Base-by-base conservation (phyloP, 2,329 filamentous ascomycete genomes). In the Alternaria consortialis region DNA sequence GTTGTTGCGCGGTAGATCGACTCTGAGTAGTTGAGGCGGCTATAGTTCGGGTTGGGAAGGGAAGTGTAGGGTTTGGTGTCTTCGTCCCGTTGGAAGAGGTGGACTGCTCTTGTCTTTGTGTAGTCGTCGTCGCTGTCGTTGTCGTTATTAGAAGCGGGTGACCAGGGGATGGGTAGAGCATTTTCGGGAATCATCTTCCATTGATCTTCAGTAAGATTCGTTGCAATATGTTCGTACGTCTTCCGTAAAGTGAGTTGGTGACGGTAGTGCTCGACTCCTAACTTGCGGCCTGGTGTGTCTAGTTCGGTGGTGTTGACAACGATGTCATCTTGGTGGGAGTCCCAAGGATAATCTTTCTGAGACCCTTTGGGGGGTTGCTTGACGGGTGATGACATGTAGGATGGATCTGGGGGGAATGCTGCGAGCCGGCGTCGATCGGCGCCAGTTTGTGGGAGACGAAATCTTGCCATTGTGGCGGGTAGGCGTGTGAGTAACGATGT, bases 271-370 rank as follows among this genome's bases (percentile, higher is more conserved):
- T 43, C 48, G 11, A 58, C 15, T 1, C 66, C 62, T 8, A 40
- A 9, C 2, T 31, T 34, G 12, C 8, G 27, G 2, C 23, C 32
- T 3, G n/a, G 23, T 3, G 25, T 36, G 5, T 17, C 27, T 1
- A 46, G n/a, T 25, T 72, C 69, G 7, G 60, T 42, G 8, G 58
- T 67, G 50, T 68, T 64, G n/a, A 72, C 63, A 12, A 64, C n/a
- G 37, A 68, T 44, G n/a, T 44, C 52, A 31, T 68, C 63, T 53
- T 68, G 63, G 17, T 64, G 46, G 1, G 58, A 61, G 42, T 66
- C 66, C 53, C 50, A 64, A 12, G 58, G 62, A 23, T 66, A 58
- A 20, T 23, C 31, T 11, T 48, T 32, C 17, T 15, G 20, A 1
- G 1, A 6, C 20, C 6, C 31, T 32, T 17, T 25, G 20, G 39